These are phyloP conservation scores for Gossypium raimondii DNA, from an alignment of 345 rosid species.

Conservation along the genomic window DNA sequence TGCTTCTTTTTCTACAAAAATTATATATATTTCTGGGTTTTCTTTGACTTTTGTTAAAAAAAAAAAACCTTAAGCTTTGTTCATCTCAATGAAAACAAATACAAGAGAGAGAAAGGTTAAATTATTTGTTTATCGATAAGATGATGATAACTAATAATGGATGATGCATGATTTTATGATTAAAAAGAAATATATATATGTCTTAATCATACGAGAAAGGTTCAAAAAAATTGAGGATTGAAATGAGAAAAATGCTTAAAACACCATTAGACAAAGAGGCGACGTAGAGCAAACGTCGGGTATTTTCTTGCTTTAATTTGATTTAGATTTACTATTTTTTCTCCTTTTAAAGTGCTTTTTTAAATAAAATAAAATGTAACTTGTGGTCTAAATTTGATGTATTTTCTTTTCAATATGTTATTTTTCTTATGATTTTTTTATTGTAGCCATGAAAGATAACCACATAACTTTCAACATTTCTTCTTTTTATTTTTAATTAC, in stretches of 20 bases:
- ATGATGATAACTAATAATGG: background rate
- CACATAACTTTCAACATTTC: no score
- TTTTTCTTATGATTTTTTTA: background rate
- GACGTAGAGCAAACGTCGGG: slow-evolving; percentile 14
- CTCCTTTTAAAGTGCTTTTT: background rate
- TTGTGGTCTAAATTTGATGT: background rate
- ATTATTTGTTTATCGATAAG: background rate
- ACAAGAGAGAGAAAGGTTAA: background rate
- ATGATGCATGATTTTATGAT: background rate
- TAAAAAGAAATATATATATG: background rate
- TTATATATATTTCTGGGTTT: background rate
- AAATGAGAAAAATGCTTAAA: background rate
- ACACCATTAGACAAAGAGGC: background rate
- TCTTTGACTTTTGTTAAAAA: background rate
- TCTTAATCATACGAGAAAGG: background rate
- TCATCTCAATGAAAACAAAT: background rate
- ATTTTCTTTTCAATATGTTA: background rate
- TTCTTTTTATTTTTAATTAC: no score
- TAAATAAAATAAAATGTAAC: background rate
- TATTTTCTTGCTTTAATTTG: background rate
- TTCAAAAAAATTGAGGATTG: background rate
- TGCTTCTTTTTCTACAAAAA: background rate
- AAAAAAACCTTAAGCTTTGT: background rate
- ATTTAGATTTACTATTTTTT: background rate
- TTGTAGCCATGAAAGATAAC: no score